Evolutionary conservation across 2,329 filamentous ascomycete species (phyloP).

Genomic region (Alternaria novae-zelandiae): DNA sequence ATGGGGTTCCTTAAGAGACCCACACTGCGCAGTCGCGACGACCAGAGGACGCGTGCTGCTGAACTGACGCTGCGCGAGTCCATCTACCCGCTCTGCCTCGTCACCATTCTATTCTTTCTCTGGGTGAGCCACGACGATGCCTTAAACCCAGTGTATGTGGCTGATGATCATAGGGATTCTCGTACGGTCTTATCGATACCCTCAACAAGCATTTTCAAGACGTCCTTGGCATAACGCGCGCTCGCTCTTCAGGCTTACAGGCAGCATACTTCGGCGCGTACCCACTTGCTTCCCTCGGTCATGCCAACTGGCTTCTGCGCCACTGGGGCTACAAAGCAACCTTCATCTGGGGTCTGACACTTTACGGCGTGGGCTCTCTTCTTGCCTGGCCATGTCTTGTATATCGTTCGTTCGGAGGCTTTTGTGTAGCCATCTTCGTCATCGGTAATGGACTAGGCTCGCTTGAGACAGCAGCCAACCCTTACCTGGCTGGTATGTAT

Average conservation of each 20-base stretch:
- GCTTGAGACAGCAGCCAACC: slow-evolving; percentile 66
- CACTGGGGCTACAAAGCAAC: slow-evolving; percentile 56
- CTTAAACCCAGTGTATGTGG: too few relatives aligned
- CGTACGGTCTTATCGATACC: slow-evolving; percentile 64
- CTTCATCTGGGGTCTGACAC: slow-evolving; percentile 60
- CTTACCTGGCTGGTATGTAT: slow-evolving; percentile 33
- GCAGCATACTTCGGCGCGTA: slow-evolving; percentile 60
- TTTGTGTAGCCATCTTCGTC: slow-evolving; percentile 65
- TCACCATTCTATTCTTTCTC: slow-evolving; percentile 70
- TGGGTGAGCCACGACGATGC: slow-evolving; percentile 53
- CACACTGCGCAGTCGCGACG: slow-evolving; percentile 41
- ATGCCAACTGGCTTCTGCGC: slow-evolving; percentile 57
- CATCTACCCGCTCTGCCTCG: slow-evolving; percentile 69
- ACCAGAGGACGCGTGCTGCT: slow-evolving; percentile 60
- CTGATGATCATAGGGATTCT: slow-evolving; percentile 52
- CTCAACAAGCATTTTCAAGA: slow-evolving; percentile 58
- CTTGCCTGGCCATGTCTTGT: slow-evolving; percentile 66
- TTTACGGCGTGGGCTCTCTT: slow-evolving; percentile 64
- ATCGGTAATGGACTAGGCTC: slow-evolving; percentile 60
- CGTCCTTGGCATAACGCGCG: slow-evolving; percentile 52
- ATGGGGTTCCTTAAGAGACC: slow-evolving; percentile 43
- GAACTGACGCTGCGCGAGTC: slow-evolving; percentile 72
- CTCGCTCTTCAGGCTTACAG: slow-evolving; percentile 55
- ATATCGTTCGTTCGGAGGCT: slow-evolving; percentile 63
- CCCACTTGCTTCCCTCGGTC: slow-evolving; percentile 56